Conservation (phyloP, 2,329 filamentous ascomycete species). For the Ceratocystis eucalypticola region DNA sequence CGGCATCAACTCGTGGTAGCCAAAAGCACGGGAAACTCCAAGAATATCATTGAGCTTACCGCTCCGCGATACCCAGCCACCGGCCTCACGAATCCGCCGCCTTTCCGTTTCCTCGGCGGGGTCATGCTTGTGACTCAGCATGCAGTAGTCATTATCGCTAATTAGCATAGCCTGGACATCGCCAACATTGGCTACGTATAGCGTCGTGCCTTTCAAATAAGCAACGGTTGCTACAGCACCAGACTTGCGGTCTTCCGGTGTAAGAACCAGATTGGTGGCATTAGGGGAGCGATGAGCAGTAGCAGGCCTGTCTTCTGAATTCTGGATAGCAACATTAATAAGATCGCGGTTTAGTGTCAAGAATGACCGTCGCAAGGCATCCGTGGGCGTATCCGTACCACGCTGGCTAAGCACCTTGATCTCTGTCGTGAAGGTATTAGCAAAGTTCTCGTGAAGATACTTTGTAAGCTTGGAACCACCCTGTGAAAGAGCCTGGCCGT, state of each 20-base stretch:
- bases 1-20: conserved; percentile 84
- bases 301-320: conserved; percentile 58
- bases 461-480: conserved; percentile 94
- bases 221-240: conserved; percentile 86
- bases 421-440: conserved; percentile 68
- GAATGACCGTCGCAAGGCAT: conserved; percentile 78
- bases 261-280: conserved; percentile 62
- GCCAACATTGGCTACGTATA: conserved; percentile 90
- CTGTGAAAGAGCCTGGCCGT: conserved; percentile 76
- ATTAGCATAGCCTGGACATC: conserved; percentile 94
- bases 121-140: conserved; percentile 84
- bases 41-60: conserved; percentile 86
- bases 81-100: conserved; percentile 80
- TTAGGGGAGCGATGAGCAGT: conserved; percentile 57
- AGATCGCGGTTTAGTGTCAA: conserved; percentile 86
- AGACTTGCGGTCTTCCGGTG: conserved; percentile 76
- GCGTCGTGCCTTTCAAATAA: conserved; percentile 76
- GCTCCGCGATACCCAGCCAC: conserved; percentile 89
- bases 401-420: conserved; percentile 56
- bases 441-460: conserved; percentile 92
- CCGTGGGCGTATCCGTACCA: conserved; percentile 59
- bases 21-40: conserved; percentile 86
- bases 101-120: conserved; percentile 76
- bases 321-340: conserved; percentile 68
- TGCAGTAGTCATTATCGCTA: conserved; percentile 67